Base-by-base conservation (phyloP, 306 rosid species). In the Potentilla sterilis region DNA sequence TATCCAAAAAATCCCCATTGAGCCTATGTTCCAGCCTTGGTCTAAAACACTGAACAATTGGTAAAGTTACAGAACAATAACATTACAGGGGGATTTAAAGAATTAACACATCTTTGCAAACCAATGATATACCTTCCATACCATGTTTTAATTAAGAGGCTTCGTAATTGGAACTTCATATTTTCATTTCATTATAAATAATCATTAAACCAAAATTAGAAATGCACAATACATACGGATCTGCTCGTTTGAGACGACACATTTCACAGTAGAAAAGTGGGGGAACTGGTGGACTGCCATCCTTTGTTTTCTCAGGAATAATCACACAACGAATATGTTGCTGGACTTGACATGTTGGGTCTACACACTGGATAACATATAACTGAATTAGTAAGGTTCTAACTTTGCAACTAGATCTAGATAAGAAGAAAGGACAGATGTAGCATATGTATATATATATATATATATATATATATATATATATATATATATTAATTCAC, bases 231-330 rank as follows among this genome's bases (percentile, higher is more conserved):
- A 81, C 99, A 59, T 89, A 92, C 99, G 99, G 99, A 62, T 96
- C 98, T 83, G 98, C 94, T 19, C 98, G 97, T 58, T 47, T 87
- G 77, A 96, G 97, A 64, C 99, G 93, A 80, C 99, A 96, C 67
- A 90, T 67, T 84, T 87, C 98, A 83, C 99, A 96, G 78, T 84
- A 92, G 79, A 96, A 96, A 57, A 81, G 75, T 34, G 90, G 94
- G 58, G 92, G 97, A 72, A 85, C 84, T 44, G 85, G 85, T 3
- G 85, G 86, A 78, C 64, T 80, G 85, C 92, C 85, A 73, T 92
- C 98, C 78, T 78, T 85, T 65, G 92, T 93, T 80, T 92, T 92
- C 80, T 96, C 98, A 0, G 94, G 91, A 78, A 96, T 83, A 84
- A 96, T 68, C 73, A 96, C 99, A 54, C 99, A 96, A 44, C 89